phyloP scores from a whole-genome alignment of 139 green algal genomes.

The Tetradesmus lagerheimii region DNA sequence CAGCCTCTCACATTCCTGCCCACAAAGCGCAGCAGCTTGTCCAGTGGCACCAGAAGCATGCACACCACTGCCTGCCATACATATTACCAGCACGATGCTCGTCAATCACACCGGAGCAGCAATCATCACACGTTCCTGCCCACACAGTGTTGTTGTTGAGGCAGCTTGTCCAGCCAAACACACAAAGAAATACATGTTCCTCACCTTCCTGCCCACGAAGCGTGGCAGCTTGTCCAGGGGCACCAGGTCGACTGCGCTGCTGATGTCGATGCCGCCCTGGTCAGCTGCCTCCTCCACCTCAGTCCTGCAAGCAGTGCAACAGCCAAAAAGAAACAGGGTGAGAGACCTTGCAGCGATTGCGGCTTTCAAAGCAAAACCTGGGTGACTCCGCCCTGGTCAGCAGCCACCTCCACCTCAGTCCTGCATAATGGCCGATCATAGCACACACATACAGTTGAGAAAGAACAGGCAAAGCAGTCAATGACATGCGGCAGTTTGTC shows the following conservation, averaged over 20 bases:
- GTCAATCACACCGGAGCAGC: too few species aligned
- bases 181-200: too few species aligned
- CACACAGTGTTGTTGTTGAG: too few species aligned
- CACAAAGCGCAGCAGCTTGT: constrained; percentile 68
- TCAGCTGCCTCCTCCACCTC: constrained; percentile 76
- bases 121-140: too few species aligned
- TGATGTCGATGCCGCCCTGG: constrained; percentile 63
- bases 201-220: constrained; percentile 68
- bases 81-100: too few species aligned
- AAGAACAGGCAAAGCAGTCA: too few species aligned
- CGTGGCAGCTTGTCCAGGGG: constrained; percentile 73
- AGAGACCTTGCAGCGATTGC: too few species aligned
- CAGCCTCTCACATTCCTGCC: constrained; percentile 67
- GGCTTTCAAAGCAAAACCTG: too few species aligned
- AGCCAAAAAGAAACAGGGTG: neutral
- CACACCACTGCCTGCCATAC: too few species aligned
- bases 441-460: too few species aligned
- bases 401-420: constrained; percentile 67
- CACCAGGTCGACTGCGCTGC: constrained; percentile 70
- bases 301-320: constrained; percentile 52
- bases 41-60: constrained; percentile 79
- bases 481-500: too few species aligned
- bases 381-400: constrained; percentile 76
- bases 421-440: constrained; percentile 44
- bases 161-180: too few species aligned